Evolutionary conservation across 108 stramenopile species (phyloP).

Genomic region (Aureococcus anophagefferens): DNA sequence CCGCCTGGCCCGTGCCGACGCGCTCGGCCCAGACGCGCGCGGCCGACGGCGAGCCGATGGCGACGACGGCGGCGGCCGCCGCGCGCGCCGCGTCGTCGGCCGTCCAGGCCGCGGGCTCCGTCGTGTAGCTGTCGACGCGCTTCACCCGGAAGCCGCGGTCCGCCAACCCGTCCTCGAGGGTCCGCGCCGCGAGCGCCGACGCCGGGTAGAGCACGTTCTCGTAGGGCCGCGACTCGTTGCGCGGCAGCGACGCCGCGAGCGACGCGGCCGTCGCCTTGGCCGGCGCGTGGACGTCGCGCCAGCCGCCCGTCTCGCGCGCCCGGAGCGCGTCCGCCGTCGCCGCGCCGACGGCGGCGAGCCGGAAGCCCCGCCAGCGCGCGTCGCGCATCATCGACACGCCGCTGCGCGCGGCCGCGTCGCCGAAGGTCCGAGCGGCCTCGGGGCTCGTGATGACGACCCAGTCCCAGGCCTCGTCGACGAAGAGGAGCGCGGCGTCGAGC

Average conservation of each 20-base stretch:
- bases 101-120: conserved; percentile 5
- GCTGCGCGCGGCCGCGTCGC: neutral
- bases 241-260: conserved; percentile 3
- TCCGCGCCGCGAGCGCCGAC: conserved; percentile 4
- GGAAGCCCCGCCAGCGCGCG: no score
- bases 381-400: neutral
- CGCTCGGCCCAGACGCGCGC: conserved; percentile 7
- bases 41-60: conserved; percentile 4
- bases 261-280: conserved; percentile 3
- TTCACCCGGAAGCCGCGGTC: neutral
- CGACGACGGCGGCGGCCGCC: neutral
- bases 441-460: conserved; percentile 7
- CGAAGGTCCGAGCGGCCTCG: neutral
- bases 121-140: conserved; percentile 2
- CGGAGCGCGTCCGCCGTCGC: neutral
- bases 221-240: neutral
- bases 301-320: no score
- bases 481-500: neutral
- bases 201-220: conserved; percentile 6
- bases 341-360: conserved; percentile 5
- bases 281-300: neutral
- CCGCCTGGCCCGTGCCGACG: neutral
- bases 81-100: neutral
- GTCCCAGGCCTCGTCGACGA: neutral
- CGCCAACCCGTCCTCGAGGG: conserved; percentile 2